Base-by-base conservation (phyloP, 768 basidiomycete genomes). In the Tricholoma saponaceum region DNA sequence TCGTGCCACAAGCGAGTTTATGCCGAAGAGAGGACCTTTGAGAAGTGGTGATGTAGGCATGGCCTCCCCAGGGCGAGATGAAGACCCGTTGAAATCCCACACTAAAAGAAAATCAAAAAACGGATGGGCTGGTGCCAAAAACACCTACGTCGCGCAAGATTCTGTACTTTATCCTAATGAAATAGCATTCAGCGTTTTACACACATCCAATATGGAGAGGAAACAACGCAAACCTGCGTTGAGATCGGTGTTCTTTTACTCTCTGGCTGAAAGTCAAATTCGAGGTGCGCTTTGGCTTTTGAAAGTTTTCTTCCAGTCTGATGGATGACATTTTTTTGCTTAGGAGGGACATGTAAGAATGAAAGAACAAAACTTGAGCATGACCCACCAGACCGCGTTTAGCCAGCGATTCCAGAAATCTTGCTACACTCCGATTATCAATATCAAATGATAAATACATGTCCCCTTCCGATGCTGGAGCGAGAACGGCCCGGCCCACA, bases 361-460 rank as follows among this genome's bases (percentile, higher is more conserved):
- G 12, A 23, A 20, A 13, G 32, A 39, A 55, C 18, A 14, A 6
- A 20, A 22, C 5, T 18, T 13, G 25, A 12, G 1, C 35, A 20
- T 51, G 8, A 54, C 76, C 63, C 53, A 85, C 85, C 68, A 86
- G 64, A 52, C 74, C 74, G 46, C 85, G 75, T 54, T 70, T 68
- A 37, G 70, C 73, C 47, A 84, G 57, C 5, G 75, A 69, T 32
- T 74, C 62, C 55, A 73, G 57, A 53, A 87, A 81, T 49, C 73
- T 72, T 23, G 66, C 55, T 4, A 77, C 33, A 22, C 70, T 67
- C 23, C 63, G 59, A 25, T 62, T 66, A 14, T 69, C 63, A 37
- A 87, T 59, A 13, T 70, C 56, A 64, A 83, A 83, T 2, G 69
- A 66, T 50, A 79, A 64, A 7, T 68, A 60, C 7, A 51, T 55